Percentiles rank a stretch among this genome's conserved stretches.
phyloP scores from a whole-genome alignment of 2,329 filamentous ascomycete species.

The Nemania serpens region DNA sequence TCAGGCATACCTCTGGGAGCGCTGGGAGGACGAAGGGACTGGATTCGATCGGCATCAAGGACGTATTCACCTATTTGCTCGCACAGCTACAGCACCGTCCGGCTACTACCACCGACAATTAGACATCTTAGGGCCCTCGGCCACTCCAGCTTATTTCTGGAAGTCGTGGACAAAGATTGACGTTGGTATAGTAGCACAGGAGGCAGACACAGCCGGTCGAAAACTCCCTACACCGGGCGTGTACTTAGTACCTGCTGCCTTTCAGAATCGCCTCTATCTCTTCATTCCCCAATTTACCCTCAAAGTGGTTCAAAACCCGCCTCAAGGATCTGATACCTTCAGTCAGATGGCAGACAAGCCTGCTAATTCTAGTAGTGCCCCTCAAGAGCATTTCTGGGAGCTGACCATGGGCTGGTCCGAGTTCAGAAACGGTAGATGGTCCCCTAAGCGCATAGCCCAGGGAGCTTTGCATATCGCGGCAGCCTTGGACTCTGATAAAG shows the following conservation, averaged over 20 bases:
- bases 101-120: slow-evolving; percentile 1
- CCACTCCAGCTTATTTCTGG: background rate
- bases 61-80: background rate
- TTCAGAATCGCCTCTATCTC: background rate
- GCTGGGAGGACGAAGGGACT: background rate
- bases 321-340: background rate
- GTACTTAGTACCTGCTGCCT: background rate
- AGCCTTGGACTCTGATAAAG: background rate
- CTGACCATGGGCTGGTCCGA: slow-evolving; percentile 6
- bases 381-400: background rate
- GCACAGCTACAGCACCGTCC: background rate
- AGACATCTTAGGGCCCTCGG: background rate
- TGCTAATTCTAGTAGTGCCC: background rate
- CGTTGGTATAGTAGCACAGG: background rate
- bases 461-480: background rate
- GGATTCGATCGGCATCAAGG: background rate
- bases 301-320: background rate
- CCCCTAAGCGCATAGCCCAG: background rate
- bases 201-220: background rate
- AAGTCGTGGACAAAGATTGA: background rate
- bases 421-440: slow-evolving; percentile 2
- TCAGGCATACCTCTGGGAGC: background rate
- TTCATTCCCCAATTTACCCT: slow-evolving; percentile 6
- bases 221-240: background rate
- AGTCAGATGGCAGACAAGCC: background rate